Evolutionary conservation across 2,329 filamentous ascomycete species (phyloP), one percentile per base, ranked within the genome.

Genomic region (Myrmaecium sp.): DNA sequence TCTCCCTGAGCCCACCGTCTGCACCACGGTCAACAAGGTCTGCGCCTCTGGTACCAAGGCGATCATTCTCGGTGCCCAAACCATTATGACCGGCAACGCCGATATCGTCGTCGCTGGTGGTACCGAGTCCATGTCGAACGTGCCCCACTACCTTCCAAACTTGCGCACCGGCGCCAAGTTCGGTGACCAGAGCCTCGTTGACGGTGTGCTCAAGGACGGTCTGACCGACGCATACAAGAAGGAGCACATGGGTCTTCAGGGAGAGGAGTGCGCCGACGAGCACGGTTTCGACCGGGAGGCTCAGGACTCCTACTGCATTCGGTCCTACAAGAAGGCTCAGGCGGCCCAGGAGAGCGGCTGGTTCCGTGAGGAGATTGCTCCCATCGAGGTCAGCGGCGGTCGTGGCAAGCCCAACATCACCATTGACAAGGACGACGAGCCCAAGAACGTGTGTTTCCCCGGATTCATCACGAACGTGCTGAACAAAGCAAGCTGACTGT

Each of bases 1-100:
- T 35, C 79, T 98, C 37, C 60, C 72, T 29, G 66, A 91, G 36
- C 66, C 68, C 29, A 79, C 78, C 37, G 69, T 91, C 41, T 79
- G 76, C 58, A 98, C 89, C 23, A 92, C 84, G 27, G 71, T 98
- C 49, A 98, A 98, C 75, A 98, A 98, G 65, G 89, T 98, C 51
- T 98, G 89, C 68, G 89, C 89, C 37, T 94, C 84, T 6, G 75
- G 77, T 23, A 63, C 94, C 51, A 98, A 98, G 66, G 81, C 89
- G 41, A 76, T 98, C 49, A 82, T 93, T 39, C 68, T 98, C 33
- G 89, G 79, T 41, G 81, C 86, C 27, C 89, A 95, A 59, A 94
- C 86, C 44, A 98, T 98, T 62, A 83, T 95, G 54, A 92, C 84
- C 28, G 86, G 89, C 41, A 93, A 82, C 51, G 86, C 86, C 37